A percentile compares a stretch with the other conserved stretches of the same genome.
Conservation (phyloP, 139 green algal species). For the Tetraselmis chui region DNA sequence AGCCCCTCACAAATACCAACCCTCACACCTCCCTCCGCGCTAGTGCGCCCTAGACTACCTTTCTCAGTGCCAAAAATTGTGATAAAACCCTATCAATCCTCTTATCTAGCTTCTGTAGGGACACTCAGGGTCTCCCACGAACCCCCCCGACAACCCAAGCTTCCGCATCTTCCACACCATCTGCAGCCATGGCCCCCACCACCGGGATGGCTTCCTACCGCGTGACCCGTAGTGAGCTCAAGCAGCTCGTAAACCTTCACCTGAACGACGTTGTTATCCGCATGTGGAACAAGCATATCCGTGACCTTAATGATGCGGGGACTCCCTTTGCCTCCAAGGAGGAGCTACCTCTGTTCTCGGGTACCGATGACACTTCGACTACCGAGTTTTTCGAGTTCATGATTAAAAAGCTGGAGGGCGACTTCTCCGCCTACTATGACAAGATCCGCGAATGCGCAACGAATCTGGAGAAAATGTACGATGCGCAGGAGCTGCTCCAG, state of each 20-base stretch:
- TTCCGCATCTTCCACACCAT: too few species aligned
- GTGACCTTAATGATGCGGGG: neutral
- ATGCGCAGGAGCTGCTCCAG: neutral
- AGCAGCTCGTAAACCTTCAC: neutral
- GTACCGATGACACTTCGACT: neutral
- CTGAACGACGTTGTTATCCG: neutral
- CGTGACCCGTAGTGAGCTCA: neutral
- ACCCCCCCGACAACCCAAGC: too few species aligned
- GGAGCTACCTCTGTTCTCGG: neutral
- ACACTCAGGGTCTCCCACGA: too few species aligned
- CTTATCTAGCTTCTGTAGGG: too few species aligned
- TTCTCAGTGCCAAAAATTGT: too few species aligned
- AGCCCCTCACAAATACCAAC: too few species aligned
- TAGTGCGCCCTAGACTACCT: too few species aligned
- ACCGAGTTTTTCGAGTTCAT: neutral
- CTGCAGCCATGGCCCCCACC: neutral
- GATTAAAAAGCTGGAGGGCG: neutral
- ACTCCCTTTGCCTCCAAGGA: neutral
- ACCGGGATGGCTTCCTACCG: neutral
- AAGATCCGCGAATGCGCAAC: neutral
- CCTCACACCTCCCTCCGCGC: too few species aligned
- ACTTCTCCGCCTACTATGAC: neutral
- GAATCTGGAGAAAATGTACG: neutral
- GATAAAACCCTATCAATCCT: too few species aligned
- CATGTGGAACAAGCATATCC: neutral